A percentile compares a stretch with the other conserved stretches of the same genome.
These are phyloP conservation scores for Kokia cookei DNA, from an alignment of 441 rosid species.

Conservation along the genomic window DNA sequence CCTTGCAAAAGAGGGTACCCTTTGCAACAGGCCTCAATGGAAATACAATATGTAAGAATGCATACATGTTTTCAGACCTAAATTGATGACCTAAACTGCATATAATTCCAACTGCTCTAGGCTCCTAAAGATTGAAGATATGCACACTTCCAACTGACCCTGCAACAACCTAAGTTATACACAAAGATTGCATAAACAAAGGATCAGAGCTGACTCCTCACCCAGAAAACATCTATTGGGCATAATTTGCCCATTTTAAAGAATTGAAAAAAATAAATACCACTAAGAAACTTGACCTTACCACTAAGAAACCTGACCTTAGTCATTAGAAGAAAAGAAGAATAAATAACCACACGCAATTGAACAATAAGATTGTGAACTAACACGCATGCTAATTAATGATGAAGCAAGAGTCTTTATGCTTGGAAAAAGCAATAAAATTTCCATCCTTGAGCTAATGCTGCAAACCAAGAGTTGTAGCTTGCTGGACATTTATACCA, in stretches of 20 bases:
- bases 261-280: not conserved
- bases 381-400: not conserved
- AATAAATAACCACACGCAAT: not conserved
- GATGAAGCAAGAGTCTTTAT: not conserved
- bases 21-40: not conserved
- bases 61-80: not conserved
- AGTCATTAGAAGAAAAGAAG: not conserved
- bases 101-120: not conserved
- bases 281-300: not conserved
- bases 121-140: not conserved
- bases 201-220: not conserved
- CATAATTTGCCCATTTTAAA: not conserved
- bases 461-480: not conserved
- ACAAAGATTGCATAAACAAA: not conserved
- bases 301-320: not conserved
- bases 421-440: not conserved
- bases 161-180: not conserved
- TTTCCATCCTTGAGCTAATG: not conserved
- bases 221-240: not conserved
- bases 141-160: not conserved
- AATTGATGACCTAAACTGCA: not conserved
- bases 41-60: not conserved
- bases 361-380: not conserved
- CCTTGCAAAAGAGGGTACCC: not conserved
- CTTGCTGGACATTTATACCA: not conserved